A percentile compares a stretch with the other conserved stretches of the same genome.
These are phyloP conservation scores for Penicillium canariense DNA, from an alignment of 495 filamentous ascomycete species.

Conservation along the genomic window DNA sequence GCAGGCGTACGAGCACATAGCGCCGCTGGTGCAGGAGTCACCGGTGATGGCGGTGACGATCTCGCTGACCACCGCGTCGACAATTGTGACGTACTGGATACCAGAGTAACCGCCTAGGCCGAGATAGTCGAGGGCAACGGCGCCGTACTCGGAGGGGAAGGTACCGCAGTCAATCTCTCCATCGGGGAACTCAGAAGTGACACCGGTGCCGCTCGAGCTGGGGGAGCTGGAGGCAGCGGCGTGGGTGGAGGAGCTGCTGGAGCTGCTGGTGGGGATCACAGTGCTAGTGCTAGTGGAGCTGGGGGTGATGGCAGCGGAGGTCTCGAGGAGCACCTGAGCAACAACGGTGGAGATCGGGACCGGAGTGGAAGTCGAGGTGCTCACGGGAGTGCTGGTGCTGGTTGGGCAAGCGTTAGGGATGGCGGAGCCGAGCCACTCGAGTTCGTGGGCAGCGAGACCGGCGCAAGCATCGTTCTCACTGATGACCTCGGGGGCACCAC, in stretches of 20 bases:
- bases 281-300: conserved; percentile 11
- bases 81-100: conserved; percentile 58
- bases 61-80: conserved; percentile 47
- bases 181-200: conserved; percentile 73
- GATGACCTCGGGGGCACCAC: conserved; percentile 37
- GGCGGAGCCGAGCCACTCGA: conserved; percentile 39
- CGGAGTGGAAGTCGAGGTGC: conserved; percentile 20
- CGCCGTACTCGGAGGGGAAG: conserved; percentile 84
- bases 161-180: conserved; percentile 65
- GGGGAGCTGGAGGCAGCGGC: conserved; percentile 21
- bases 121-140: conserved; percentile 66
- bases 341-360: conserved; percentile 19
- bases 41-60: conserved; percentile 62
- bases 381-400: conserved; percentile 17
- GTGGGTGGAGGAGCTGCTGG: conserved; percentile 18
- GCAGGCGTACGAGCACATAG: conserved; percentile 92
- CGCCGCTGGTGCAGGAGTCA: conserved; percentile 54
- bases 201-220: conserved; percentile 45
- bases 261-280: conserved; percentile 17
- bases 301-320: conserved; percentile 18
- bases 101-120: conserved; percentile 75
- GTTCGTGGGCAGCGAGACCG: conserved; percentile 55
- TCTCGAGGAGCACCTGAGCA: conserved; percentile 16
- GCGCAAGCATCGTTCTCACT: conserved; percentile 55
- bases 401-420: conserved; percentile 33